A percentile compares a stretch with the other conserved stretches of the same genome.
phyloP scores from a whole-genome alignment of 2,329 filamentous ascomycete genomes.

The Fusarium sulawesiense region DNA sequence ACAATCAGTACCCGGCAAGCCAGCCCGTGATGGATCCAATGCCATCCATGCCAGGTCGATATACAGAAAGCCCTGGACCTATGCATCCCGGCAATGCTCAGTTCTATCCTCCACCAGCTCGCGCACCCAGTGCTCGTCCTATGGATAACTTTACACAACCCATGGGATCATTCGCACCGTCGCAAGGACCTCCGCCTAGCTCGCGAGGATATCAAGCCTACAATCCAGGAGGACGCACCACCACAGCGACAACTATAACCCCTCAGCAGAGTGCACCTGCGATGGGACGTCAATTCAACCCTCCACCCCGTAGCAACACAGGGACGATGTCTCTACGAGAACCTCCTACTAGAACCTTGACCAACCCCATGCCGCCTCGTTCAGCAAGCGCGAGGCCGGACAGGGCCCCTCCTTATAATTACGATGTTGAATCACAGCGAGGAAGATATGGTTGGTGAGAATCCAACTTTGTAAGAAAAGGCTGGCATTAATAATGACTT shows the following conservation, averaged over 20 bases:
- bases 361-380: conserved; percentile 54
- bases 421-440: conserved; percentile 53
- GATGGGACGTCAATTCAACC: conserved; percentile 41
- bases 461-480: conserved; percentile 1
- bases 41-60: conserved; percentile 31
- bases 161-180: conserved; percentile 12
- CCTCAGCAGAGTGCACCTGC: conserved; percentile 39
- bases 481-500: conserved; percentile 28
- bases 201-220: conserved; percentile 47
- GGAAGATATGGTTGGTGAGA: conserved; percentile 46
- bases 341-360: conserved; percentile 59
- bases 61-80: conserved; percentile 48
- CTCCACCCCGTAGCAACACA: conserved; percentile 55
- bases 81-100: conserved; percentile 47
- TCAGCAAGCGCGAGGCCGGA: conserved; percentile 39
- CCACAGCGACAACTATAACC: conserved; percentile 49
- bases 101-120: conserved; percentile 50
- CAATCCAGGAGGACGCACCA: conserved; percentile 49
- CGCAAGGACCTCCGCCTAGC: conserved; percentile 9
- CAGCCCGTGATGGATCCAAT: conserved; percentile 23
- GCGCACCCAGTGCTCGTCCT: conserved; percentile 49
- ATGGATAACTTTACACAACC: conserved; percentile 48
- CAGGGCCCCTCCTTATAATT: conserved; percentile 46
- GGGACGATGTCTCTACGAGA: conserved; percentile 51
- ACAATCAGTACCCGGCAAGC: conserved; percentile 38